Evolutionary conservation across 345 rosid genomes (phyloP).

Genomic region (Camelina hispida): DNA sequence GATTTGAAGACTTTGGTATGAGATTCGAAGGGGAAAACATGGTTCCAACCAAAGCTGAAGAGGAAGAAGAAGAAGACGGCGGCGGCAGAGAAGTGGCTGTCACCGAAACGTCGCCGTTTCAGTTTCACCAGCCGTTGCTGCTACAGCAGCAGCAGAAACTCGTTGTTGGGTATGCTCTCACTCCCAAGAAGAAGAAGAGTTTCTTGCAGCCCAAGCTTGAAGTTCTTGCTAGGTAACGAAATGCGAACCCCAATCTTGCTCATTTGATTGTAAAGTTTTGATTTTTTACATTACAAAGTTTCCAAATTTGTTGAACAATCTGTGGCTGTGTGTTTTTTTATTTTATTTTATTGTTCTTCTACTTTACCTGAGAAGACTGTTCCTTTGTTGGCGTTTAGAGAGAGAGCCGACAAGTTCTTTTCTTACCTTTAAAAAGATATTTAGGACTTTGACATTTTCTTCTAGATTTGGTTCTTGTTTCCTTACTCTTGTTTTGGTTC

Average conservation of each 20-base stretch:
- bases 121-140: conserved; percentile 18
- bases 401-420: conserved; percentile 36
- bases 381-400: conserved; percentile 29
- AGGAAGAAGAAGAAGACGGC: conserved; percentile 20
- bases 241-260: background rate
- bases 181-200: conserved; percentile 88
- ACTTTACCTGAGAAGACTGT: conserved; percentile 4
- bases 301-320: conserved; percentile 10
- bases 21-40: conserved; percentile 54
- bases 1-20: conserved; percentile 49
- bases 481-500: conserved; percentile 31
- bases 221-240: conserved; percentile 61
- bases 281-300: conserved; percentile 11
- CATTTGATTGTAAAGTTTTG: conserved; percentile 18
- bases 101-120: conserved; percentile 35
- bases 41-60: conserved; percentile 38
- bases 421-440: conserved; percentile 23
- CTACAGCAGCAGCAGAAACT: conserved; percentile 46
- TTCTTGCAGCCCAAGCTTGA: conserved; percentile 90
- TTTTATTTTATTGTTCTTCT: background rate
- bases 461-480: conserved; percentile 40
- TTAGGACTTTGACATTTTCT: conserved; percentile 43
- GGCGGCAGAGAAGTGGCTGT: background rate
- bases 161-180: conserved; percentile 90
- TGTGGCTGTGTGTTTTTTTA: background rate